A percentile compares a stretch with the other conserved stretches of the same genome.
Conservation (phyloP, 768 basidiomycete genomes). For the Asterophora parasitica region DNA sequence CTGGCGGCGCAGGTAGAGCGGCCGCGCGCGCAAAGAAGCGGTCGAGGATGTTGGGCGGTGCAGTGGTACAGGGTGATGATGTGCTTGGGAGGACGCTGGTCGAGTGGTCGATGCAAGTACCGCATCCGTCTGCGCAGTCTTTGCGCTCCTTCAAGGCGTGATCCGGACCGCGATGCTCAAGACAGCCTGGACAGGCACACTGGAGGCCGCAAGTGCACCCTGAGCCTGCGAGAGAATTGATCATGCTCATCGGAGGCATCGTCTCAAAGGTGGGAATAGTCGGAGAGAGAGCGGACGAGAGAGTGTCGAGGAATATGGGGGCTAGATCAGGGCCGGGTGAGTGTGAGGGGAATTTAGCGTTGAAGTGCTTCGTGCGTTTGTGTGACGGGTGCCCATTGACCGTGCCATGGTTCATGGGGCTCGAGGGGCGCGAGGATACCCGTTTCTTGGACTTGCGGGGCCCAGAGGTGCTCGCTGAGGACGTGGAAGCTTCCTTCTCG, state of each 20-base stretch:
- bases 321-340: slow-evolving; percentile 39
- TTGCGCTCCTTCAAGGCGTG: slow-evolving; percentile 41
- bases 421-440: slow-evolving; percentile 24
- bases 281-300: slow-evolving; percentile 17
- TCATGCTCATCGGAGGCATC: slow-evolving; percentile 58
- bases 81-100: slow-evolving; percentile 37
- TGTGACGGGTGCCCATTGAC: slow-evolving; percentile 13
- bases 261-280: slow-evolving; percentile 43
- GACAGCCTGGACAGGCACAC: slow-evolving; percentile 72
- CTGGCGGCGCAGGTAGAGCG: slow-evolving; percentile 58
- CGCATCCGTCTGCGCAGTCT: slow-evolving; percentile 51
- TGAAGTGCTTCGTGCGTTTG: slow-evolving; percentile 28
- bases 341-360: slow-evolving; percentile 11
- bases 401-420: slow-evolving; percentile 20
- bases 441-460: slow-evolving; percentile 16
- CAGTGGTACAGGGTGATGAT: slow-evolving; percentile 2
- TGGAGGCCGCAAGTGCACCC: slow-evolving; percentile 68
- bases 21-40: slow-evolving; percentile 65
- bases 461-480: not conserved
- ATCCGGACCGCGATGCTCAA: slow-evolving; percentile 57
- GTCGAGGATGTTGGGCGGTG: slow-evolving; percentile 45
- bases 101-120: slow-evolving; percentile 55
- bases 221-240: slow-evolving; percentile 57
- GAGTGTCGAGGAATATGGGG: slow-evolving; percentile 36
- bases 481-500: slow-evolving; percentile 17